Evolutionary conservation across 352 stramenopile species (phyloP), one percentile per base, ranked within the genome.

Genomic region (Globisporangium perplexum): DNA sequence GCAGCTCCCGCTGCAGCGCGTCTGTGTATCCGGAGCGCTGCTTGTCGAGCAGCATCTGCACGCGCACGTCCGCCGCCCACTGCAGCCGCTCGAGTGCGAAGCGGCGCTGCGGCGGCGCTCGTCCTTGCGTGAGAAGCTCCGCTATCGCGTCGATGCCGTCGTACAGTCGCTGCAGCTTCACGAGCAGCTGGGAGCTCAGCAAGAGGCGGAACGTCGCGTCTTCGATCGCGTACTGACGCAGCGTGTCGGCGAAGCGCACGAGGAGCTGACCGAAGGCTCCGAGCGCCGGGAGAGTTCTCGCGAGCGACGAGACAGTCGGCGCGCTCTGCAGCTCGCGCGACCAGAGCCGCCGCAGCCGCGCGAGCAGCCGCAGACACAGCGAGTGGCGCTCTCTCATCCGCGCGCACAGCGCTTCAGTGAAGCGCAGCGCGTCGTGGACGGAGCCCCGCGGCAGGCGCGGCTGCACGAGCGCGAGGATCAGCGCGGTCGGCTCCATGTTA

Each of bases 121-220:
- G 41, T 10, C 2, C 35, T 14, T 6, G 26, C 24, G 20, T 3
- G 12, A 49, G 24, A 3, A 35, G 23, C 26, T 26, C 12, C 12
- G 31, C 31, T 15, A 52, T 12, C 17, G n/a, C 44, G 23, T 39
- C 33, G n/a, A 58, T 30, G 14, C 23, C 53, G 8, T 35, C 23
- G 15, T 47, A 43, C 22, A 52, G 5, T 8, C 49, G 53, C 18
- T 52, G 42, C 8, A 58, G 23, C 23, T 51, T 51, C 31, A 58
- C 53, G 20, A 46, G 42, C 20, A 58, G 28, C 53, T 58, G 53
- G 22, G 43, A 43, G 14, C 30, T 58, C 31, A 58, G 17, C 4
- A 58, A 46, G 42, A 58, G 18, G 0, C 53, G 53, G 33, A 58
- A 52, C 5, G 46, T 7, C 28, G 30, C 24, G 11, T 58, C 53